phyloP scores from a whole-genome alignment of 2,329 filamentous ascomycete genomes.

The Fonsecaea multimorphosa region DNA sequence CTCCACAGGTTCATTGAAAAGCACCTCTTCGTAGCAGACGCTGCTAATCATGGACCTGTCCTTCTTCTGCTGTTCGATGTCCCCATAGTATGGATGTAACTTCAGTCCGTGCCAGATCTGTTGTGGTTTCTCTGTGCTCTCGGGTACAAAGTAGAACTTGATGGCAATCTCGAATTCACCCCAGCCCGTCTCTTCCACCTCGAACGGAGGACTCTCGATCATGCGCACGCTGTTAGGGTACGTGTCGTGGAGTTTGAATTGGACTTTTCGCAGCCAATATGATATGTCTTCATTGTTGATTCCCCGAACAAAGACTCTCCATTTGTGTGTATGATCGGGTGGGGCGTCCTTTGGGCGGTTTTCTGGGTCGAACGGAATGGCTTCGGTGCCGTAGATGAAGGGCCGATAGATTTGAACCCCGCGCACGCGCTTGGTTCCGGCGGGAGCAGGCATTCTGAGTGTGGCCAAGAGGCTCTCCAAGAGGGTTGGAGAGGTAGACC shows the following conservation, averaged over 20 bases:
- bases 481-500: neutral
- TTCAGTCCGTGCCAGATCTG: conserved; percentile 93
- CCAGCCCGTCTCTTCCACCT: conserved; percentile 93
- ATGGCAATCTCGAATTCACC: conserved; percentile 97
- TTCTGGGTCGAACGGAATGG: conserved; percentile 76
- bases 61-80: conserved; percentile 75
- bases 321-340: conserved; percentile 92
- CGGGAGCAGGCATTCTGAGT: conserved; percentile 58
- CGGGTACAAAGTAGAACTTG: conserved; percentile 88
- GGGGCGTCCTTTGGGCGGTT: conserved; percentile 77
- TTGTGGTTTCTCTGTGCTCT: conserved; percentile 90
- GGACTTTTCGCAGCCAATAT: conserved; percentile 94
- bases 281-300: conserved; percentile 88
- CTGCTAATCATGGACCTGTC: conserved; percentile 70
- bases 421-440: conserved; percentile 61
- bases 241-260: conserved; percentile 98
- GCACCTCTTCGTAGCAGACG: conserved; percentile 89
- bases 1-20: conserved; percentile 97
- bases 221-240: conserved; percentile 90
- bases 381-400: conserved; percentile 77
- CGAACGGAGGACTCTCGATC: conserved; percentile 79
- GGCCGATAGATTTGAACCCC: conserved; percentile 56
- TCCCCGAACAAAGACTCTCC: conserved; percentile 92
- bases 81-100: conserved; percentile 82
- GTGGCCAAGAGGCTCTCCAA: conserved; percentile 3